A percentile compares a stretch with the other conserved stretches of the same genome.
These are phyloP conservation scores for Phialophora verrucosa DNA, from an alignment of 2,329 filamentous ascomycete genomes.

Conservation along the genomic window DNA sequence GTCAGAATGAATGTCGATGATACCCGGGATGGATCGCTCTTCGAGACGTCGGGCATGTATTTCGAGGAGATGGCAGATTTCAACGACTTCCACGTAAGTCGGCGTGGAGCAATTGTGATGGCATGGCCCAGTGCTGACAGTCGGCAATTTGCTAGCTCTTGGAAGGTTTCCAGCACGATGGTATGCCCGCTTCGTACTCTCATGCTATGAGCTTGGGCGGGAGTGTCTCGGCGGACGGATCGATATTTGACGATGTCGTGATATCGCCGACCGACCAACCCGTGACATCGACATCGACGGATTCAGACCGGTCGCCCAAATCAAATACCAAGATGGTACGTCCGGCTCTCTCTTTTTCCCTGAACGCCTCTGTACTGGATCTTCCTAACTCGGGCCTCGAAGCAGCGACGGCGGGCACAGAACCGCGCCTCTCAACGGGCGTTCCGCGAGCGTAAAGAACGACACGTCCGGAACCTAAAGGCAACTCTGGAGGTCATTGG, in stretches of 20 bases:
- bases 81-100: conserved; percentile 19
- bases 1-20: conserved; percentile 1
- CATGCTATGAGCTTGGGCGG: neutral
- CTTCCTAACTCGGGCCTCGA: neutral
- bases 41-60: conserved; percentile 3
- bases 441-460: conserved; percentile 22
- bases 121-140: neutral
- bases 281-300: conserved; percentile 6
- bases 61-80: conserved; percentile 7
- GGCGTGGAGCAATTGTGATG: neutral
- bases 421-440: conserved; percentile 22
- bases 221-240: neutral
- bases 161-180: conserved; percentile 4
- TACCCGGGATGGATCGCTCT: neutral
- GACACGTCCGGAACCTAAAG: conserved; percentile 13
- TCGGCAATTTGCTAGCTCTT: neutral
- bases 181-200: neutral
- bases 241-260: conserved; percentile 8
- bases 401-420: conserved; percentile 20
- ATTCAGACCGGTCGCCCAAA: conserved; percentile 12
- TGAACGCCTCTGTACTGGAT: neutral
- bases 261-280: conserved; percentile 7
- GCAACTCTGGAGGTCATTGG: conserved; percentile 7
- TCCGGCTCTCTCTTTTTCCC: neutral
- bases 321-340: conserved; percentile 15